A percentile compares a stretch with the other conserved stretches of the same genome.
Evolutionary conservation across 768 basidiomycete species (phyloP).

Genomic region (Gloeostereum incarnatum): DNA sequence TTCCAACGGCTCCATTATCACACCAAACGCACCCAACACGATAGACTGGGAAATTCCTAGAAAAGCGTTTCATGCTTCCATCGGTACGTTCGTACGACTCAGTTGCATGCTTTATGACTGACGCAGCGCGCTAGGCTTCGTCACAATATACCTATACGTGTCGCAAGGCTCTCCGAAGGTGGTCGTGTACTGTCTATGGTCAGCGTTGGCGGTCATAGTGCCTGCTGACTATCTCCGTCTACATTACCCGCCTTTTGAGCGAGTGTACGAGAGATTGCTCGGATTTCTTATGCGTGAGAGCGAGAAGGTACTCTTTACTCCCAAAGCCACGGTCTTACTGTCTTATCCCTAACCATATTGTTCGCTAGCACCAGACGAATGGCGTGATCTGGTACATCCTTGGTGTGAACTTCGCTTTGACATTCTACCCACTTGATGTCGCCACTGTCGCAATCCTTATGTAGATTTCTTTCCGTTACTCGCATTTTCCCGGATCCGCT

Average conservation of each 20-base stretch:
- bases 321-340: not conserved
- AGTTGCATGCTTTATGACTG: slow-evolving; percentile 1
- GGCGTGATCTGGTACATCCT: slow-evolving; percentile 90
- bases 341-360: too few relatives aligned
- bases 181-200: slow-evolving; percentile 55
- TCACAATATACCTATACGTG: slow-evolving; percentile 50
- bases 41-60: slow-evolving; percentile 89
- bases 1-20: too few relatives aligned
- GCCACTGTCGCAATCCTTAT: slow-evolving; percentile 71
- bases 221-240: slow-evolving; percentile 72
- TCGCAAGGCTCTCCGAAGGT: slow-evolving; percentile 34
- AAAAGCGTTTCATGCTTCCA: slow-evolving; percentile 81
- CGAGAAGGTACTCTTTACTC: slow-evolving; percentile 48
- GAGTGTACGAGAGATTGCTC: slow-evolving; percentile 57
- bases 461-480: not conserved
- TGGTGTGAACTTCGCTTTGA: slow-evolving; percentile 71
- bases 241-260: slow-evolving; percentile 51
- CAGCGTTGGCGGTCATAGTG: slow-evolving; percentile 56
- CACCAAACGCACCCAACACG: too few relatives aligned
- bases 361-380: slow-evolving; percentile 54
- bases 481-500: slow-evolving; percentile 3
- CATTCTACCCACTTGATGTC: slow-evolving; percentile 74
- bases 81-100: slow-evolving; percentile 44
- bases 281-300: slow-evolving; percentile 88
- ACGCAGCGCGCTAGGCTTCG: slow-evolving; percentile 41